Evolutionary conservation across 176 grass and related monocot genomes (phyloP), one percentile per base, ranked within the genome.

Genomic region (Coix lacrymajobi): DNA sequence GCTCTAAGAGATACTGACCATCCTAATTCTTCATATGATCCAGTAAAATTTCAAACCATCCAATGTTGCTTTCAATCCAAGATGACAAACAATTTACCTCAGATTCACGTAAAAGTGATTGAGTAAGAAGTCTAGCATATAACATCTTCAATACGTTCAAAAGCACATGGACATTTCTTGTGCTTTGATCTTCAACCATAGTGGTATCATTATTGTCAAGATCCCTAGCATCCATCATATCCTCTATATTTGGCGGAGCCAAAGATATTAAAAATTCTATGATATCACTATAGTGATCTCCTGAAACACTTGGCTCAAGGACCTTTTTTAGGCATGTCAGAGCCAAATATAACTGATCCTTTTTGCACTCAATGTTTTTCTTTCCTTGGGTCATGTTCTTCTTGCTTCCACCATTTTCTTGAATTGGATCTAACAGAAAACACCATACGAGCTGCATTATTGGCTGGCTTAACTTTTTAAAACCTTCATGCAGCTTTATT

Each of bases 21-120:
- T 84, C 45, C 41, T 41, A 62, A 49, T 62, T 85, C 33, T 45
- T 72, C 15, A 72, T 72, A 8, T 46, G 39, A 62, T 57, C 22
- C 19, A 45, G 34, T 72, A 75, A 56, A 83, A 71, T 83, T 8
- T 73, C 26, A 73, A 66, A 71, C 52, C 38, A 83, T 54, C 75
- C 41, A 39, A 25, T 26, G 25, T 17, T 86, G 17, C 38, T 72
- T 46, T 73, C 34, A 43, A 66, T 16, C 44, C 38, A 29, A 86
- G 33, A 86, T 66, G 7, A 70, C 31, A 63, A 85, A 70, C 49
- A 66, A 83, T 39, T 76, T 94, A 97, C 95, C 95, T 94, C 95
- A 4, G 71, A 94, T 84, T 97, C 95, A 87, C 63, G 69, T 86
- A 85, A 76, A 76, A 89, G 88, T 84, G 92, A 92, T n/a, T 87